Evolutionary conservation across 2,329 filamentous ascomycete genomes (phyloP), one percentile per base, ranked within the genome.

Genomic region (Aquanectria penicillioides): DNA sequence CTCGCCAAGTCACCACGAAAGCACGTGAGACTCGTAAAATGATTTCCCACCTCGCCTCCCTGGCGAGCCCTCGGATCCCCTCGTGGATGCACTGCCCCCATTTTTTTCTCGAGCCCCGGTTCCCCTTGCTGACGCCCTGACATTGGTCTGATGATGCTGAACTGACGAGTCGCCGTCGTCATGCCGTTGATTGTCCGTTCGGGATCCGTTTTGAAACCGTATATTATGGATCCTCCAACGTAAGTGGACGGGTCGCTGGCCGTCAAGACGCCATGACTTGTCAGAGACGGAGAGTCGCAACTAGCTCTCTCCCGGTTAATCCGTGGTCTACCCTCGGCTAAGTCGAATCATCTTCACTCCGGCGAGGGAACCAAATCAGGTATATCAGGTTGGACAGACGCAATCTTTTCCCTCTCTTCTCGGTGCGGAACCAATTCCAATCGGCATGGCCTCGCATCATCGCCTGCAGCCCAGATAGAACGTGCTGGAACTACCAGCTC

Each of bases 1-100:
- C 61, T 69, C 75, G 73, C 77, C 75, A 79, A 70, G 70, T 74
- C 70, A 68, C 69, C 78, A 74, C 78, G 78, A 76, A 76, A 74
- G 71, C 78, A 80, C 78, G 77, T 80, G 78, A 80, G 69, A 46
- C 58, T 65, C 43, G 61, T 67, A 68, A 55, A 47, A 36, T 22
- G 46, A 28, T n/a, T n/a, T n/a, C n/a, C n/a, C n/a, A n/a, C n/a
- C n/a, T 25, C 36, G 52, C 34, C 44, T 43, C 37, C 53, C 54
- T 44, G 31, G 20, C 28, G 11, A 37, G 8, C 9, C 18, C 10
- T 13, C 26, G 26, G 44, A 22, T 41, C 29, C 12, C 25, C 29
- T 37, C 25, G n/a, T 13, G 29, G 26, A 22, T 38, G 28, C 40
- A 20, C 20, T 23, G 18, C 34, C 44, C 53, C 36, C 17, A 15